Conservation (phyloP, 306 rosid genomes). For the Arachis stenosperma region DNA sequence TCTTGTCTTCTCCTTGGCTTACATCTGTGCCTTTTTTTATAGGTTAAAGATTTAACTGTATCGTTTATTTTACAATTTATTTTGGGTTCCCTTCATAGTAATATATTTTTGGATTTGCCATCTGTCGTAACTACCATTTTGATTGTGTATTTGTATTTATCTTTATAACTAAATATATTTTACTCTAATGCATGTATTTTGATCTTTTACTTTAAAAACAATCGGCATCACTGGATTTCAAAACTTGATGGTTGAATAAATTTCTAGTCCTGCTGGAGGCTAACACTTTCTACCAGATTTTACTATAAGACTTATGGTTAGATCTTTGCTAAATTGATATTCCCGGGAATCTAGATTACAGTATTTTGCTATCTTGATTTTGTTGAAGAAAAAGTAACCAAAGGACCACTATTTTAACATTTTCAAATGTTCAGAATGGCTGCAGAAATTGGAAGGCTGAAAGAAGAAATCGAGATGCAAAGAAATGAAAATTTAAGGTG, state of each 20-base stretch:
- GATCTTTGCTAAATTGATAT: too few species aligned
- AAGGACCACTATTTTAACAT: conserved; percentile 18
- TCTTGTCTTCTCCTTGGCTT: conserved; percentile 23
- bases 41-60: conserved; percentile 16
- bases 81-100: not conserved
- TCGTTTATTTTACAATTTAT: not conserved
- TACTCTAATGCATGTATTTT: too few species aligned
- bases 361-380: not conserved
- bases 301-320: too few species aligned
- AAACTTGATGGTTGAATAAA: too few species aligned
- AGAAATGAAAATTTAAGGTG: conserved; percentile 72
- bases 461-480: conserved; percentile 67
- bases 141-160: not conserved
- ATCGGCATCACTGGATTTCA: too few species aligned
- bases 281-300: too few species aligned
- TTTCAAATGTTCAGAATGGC: conserved; percentile 69
- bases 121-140: conserved; percentile 1
- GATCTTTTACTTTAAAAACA: too few species aligned
- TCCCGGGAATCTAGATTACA: not conserved
- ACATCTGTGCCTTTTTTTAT: conserved; percentile 3
- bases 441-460: conserved; percentile 67
- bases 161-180: too few species aligned
- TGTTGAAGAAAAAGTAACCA: conserved; percentile 17
- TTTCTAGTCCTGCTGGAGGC: too few species aligned
- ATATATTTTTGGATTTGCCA: conserved; percentile 1